A percentile compares a stretch with the other conserved stretches of the same genome.
Conservation (phyloP, 257 asterid genomes). For the Rubia yunnanensis region DNA sequence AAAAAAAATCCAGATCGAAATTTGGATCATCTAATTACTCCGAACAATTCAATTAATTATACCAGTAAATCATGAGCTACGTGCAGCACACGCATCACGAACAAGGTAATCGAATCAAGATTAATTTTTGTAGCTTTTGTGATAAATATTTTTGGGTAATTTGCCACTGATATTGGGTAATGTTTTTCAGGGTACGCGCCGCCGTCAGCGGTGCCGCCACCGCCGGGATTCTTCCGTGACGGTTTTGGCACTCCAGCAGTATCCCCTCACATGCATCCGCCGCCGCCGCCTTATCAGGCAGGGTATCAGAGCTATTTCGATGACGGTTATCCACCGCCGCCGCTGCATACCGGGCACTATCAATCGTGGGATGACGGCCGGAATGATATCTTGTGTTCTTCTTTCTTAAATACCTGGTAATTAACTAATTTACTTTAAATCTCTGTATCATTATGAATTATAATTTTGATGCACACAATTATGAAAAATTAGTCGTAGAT, state of each 20-base stretch:
- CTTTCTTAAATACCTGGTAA: conserved; percentile 32
- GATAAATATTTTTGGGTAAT: background rate
- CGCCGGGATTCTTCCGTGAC: conserved; percentile 19
- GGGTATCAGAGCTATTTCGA: conserved; percentile 36
- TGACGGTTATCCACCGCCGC: conserved; percentile 26
- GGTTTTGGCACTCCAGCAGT: conserved; percentile 27
- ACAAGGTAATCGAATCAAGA: background rate
- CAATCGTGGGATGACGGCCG: conserved; percentile 17
- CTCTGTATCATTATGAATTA: background rate
- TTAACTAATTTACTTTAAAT: background rate
- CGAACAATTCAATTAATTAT: background rate
- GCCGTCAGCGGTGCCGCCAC: conserved; percentile 23
- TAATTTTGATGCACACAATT: background rate
- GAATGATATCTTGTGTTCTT: conserved; percentile 8
- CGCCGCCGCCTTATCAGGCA: background rate
- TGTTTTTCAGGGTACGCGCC: conserved; percentile 18
- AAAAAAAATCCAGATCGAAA: background rate
- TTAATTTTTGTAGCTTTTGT: background rate
- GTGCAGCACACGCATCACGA: background rate
- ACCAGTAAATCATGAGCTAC: background rate
- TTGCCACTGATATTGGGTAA: too few relatives aligned
- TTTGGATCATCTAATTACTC: background rate
- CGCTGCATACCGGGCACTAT: conserved; percentile 19
- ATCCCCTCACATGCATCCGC: conserved; percentile 13
- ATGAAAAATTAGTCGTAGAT: too few relatives aligned